Base-by-base conservation (phyloP, 1,284 basidiomycete species). In the Ustilago shanxiensis region DNA sequence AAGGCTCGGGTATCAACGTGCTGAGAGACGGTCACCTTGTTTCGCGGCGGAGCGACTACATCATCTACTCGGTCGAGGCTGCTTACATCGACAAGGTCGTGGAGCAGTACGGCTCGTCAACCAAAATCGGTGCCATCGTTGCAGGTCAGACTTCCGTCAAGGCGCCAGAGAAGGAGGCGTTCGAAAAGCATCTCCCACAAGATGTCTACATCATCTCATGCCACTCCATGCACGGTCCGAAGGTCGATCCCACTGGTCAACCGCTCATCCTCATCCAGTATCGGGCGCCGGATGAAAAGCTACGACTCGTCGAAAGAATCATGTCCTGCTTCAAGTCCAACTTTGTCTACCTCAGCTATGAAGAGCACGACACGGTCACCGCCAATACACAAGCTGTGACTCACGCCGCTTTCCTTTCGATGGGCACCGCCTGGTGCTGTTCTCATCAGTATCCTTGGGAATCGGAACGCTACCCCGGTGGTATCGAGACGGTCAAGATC, bases 301-400 rank as follows among this genome's bases (percentile, higher is more conserved):
- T 96, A 1, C 86, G 86, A 1, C 87, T 96, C 29, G 94, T 98
- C 16, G 94, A 98, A 86, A 90, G 89, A 71, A 91, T 98, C 51
- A 90, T 99, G 71, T 88, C 89, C 1, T 92, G 92, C n/a, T 91
- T 99, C 83, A 89, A 90, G 92, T 44, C 91, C 49, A 79, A 95
- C 66, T 95, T 92, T 81, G 96, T 99, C 62, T 92, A 98, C 85
- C 89, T 99, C 60, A 92, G 91, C 31, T 99, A 98, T 87, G 93
- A 97, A 78, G 95, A 98, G 75, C 96, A 99, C 85, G 96, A 99
- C 82, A 89, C 91, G 53, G 93, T 99, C 55, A 99, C 96, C 0
- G 96, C 96, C 24, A 99, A 98, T 82, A 98, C 97, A 0, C 96
- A 99, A 87, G 96, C 96, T 0, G 95, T 97, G 22, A 98, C 95